A percentile compares a stretch with the other conserved stretches of the same genome.
Evolutionary conservation across 2,329 filamentous ascomycete species (phyloP).

Genomic region (Penicillium sp.): DNA sequence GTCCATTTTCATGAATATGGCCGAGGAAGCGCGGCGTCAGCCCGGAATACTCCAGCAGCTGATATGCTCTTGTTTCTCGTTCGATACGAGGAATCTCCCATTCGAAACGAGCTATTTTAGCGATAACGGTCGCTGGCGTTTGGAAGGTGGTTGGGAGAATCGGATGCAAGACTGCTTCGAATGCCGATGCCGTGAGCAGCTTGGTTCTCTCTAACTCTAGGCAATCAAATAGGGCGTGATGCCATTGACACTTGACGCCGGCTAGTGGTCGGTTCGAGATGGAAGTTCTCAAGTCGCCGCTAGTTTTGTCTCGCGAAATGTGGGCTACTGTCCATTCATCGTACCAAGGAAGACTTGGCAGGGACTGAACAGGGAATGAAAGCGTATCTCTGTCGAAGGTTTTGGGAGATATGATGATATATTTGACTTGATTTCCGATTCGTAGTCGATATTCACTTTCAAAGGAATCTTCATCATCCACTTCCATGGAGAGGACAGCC

Average conservation of each 20-base stretch:
- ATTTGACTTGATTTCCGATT: constrained; percentile 5
- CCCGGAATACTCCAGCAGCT: constrained; percentile 21
- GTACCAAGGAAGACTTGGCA: constrained; percentile 3
- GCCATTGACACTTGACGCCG: constrained; percentile 27
- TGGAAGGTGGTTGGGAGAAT: constrained; percentile 12
- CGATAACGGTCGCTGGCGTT: constrained; percentile 22
- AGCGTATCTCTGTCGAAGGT: constrained; percentile 7
- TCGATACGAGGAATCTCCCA: constrained; percentile 36
- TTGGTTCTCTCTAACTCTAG: constrained; percentile 27
- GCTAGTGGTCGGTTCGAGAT: constrained; percentile 23
- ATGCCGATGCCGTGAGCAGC: constrained; percentile 25
- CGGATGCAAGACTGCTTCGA: constrained; percentile 24
- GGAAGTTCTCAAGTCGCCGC: constrained; percentile 26
- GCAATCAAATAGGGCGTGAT: constrained; percentile 23
- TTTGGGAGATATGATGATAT: constrained; percentile 5
- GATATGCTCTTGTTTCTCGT: constrained; percentile 31
- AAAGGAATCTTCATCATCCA: constrained; percentile 3
- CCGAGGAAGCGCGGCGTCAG: constrained; percentile 37
- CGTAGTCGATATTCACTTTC: constrained; percentile 7
- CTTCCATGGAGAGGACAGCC: constrained; percentile 2
- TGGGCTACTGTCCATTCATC: constrained; percentile 4
- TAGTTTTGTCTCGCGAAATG: constrained; percentile 11
- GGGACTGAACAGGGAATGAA: constrained; percentile 6
- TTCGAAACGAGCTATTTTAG: constrained; percentile 36
- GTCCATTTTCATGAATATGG: constrained; percentile 21